Evolutionary conservation across 495 filamentous ascomycete species (phyloP).

Genomic region (Tetracladium marchalianum): DNA sequence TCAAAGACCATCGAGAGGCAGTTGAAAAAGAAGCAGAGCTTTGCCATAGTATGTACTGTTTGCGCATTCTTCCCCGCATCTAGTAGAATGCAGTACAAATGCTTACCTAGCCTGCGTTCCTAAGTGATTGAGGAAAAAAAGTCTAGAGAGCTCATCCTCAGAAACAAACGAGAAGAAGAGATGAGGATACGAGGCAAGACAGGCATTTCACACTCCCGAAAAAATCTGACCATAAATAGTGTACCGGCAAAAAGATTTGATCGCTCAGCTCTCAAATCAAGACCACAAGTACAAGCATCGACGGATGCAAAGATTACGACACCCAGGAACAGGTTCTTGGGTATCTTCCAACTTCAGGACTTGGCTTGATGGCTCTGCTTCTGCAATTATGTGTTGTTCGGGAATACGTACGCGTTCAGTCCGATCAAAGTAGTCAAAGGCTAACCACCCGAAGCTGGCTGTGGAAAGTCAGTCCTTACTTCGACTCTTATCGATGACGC

Average conservation of each 20-base stretch:
- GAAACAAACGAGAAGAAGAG: conserved; percentile 7
- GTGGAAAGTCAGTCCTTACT: conserved; percentile 22
- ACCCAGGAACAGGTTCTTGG: conserved; percentile 11
- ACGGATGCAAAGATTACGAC: conserved; percentile 1
- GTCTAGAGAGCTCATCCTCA: conserved; percentile 1
- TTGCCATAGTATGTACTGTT: conserved; percentile 9
- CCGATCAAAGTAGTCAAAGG: neutral
- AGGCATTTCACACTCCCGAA: neutral
- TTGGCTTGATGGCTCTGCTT: conserved; percentile 1
- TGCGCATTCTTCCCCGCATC: no score
- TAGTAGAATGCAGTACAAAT: no score
- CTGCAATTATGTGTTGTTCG: conserved; percentile 19
- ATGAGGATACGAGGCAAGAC: conserved; percentile 7
- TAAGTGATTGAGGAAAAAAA: conserved; percentile 18
- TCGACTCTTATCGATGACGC: conserved; percentile 5
- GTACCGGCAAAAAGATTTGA: conserved; percentile 4
- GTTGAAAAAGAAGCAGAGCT: conserved; percentile 22
- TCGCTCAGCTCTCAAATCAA: conserved; percentile 8
- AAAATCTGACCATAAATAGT: conserved; percentile 1
- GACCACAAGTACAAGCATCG: conserved; percentile 10
- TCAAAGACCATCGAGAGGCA: conserved; percentile 19
- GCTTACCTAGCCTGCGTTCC: no score
- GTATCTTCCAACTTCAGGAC: conserved; percentile 3
- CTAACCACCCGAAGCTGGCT: conserved; percentile 11
- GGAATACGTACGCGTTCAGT: conserved; percentile 15